Percentiles rank a stretch among this genome's conserved stretches.
Conservation (phyloP, 345 rosid species). For the Dimocarpus longan region DNA sequence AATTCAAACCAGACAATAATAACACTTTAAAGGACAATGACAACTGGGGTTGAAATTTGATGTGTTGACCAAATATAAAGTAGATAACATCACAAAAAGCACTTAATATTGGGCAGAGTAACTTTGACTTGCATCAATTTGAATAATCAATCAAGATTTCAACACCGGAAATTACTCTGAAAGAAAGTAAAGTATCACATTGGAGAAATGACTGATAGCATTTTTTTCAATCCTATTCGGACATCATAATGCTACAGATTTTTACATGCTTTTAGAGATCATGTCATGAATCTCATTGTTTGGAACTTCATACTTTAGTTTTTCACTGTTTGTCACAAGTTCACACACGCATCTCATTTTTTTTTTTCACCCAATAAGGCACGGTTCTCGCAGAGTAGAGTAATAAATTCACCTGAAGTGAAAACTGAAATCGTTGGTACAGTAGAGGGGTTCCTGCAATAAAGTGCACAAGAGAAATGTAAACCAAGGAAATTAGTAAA, state of each 20-base stretch:
- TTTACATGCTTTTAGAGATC: constrained; percentile 5
- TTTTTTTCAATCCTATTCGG: background rate
- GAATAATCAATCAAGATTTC: background rate
- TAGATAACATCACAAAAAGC: background rate
- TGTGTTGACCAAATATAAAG: background rate
- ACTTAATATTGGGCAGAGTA: background rate
- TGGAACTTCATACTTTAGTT: constrained; percentile 12
- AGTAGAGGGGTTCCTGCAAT: too few species aligned
- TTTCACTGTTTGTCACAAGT: constrained; percentile 6
- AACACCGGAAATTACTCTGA: background rate
- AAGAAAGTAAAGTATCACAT: background rate
- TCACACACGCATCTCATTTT: background rate
- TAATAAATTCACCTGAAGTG: constrained; percentile 78
- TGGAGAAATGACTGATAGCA: background rate
- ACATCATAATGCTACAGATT: background rate
- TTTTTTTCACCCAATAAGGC: background rate
- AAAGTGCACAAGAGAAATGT: too few species aligned
- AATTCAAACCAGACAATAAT: too few species aligned
- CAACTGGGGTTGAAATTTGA: background rate
- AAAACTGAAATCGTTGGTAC: constrained; percentile 86
- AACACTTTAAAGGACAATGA: too few species aligned
- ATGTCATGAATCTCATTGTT: constrained; percentile 10
- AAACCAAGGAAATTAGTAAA: too few species aligned
- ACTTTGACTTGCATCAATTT: background rate
- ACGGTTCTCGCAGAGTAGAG: constrained; percentile 53